Evolutionary conservation across 179 eudicot genomes (phyloP).

Genomic region (Spergularia azorica): DNA sequence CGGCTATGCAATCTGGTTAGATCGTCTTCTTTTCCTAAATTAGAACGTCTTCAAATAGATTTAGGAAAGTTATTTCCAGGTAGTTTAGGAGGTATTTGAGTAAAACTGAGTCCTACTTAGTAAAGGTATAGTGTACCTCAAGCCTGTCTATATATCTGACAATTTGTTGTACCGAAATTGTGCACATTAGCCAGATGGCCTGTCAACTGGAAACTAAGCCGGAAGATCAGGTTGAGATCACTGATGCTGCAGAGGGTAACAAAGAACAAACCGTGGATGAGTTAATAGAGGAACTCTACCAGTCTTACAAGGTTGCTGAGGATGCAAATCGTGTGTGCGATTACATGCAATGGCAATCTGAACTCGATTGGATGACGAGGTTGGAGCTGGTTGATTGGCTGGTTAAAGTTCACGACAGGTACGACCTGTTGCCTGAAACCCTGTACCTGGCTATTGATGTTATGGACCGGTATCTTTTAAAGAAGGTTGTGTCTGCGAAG

Average conservation of each 20-base stretch:
- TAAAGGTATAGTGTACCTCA: too few relatives aligned
- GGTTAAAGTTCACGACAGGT: constrained; percentile 78
- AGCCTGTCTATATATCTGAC: neutral
- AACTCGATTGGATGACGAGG: constrained; percentile 76
- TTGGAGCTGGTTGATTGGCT: constrained; percentile 84
- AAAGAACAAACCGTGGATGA: constrained; percentile 80
- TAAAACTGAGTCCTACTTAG: too few relatives aligned
- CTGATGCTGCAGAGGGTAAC: constrained; percentile 64
- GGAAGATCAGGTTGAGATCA: constrained; percentile 44
- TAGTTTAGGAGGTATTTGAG: too few relatives aligned
- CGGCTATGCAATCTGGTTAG: too few relatives aligned
- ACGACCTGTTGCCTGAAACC: constrained; percentile 75
- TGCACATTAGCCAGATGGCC: constrained; percentile 44
- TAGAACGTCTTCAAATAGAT: too few relatives aligned
- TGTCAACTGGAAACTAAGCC: constrained; percentile 53
- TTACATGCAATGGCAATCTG: constrained; percentile 64
- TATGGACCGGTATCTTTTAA: constrained; percentile 75
- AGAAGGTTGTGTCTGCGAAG: constrained; percentile 51
- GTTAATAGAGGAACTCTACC: constrained; percentile 78
- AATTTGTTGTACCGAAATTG: constrained; percentile 18
- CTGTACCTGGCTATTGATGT: constrained; percentile 77
- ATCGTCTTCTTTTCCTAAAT: too few relatives aligned
- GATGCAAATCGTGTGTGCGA: constrained; percentile 51
- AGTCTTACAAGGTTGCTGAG: constrained; percentile 70
- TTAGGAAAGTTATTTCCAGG: too few relatives aligned